These are phyloP conservation scores for Fusarium secorum DNA, from an alignment of 2,329 filamentous ascomycete species.

Conservation along the genomic window DNA sequence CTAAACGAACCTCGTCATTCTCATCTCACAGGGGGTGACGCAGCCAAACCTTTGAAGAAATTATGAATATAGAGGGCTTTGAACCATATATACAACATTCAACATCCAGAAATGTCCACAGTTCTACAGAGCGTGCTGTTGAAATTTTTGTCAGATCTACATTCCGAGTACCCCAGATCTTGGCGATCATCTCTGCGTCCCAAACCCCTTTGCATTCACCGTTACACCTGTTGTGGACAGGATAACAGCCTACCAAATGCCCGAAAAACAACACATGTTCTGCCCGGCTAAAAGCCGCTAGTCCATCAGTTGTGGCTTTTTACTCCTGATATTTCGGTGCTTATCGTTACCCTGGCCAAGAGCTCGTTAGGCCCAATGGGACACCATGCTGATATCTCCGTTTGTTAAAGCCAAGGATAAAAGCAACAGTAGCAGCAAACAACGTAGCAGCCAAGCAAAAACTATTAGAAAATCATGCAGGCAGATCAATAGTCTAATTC, in stretches of 20 bases:
- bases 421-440: neutral
- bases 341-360: neutral
- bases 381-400: neutral
- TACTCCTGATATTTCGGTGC: neutral
- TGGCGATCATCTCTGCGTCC: neutral
- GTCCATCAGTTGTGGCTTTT: neutral
- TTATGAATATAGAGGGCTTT: neutral
- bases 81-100: rapidly evolving
- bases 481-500: neutral
- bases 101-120: rapidly evolving
- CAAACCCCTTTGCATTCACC: neutral
- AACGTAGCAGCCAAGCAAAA: neutral
- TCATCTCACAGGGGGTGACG: neutral
- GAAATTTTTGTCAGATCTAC: too few species aligned
- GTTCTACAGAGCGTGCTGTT: rapidly evolving
- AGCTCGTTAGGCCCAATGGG: neutral
- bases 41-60: rapidly evolving
- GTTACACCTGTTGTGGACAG: neutral
- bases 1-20: neutral
- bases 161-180: neutral
- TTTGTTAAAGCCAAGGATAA: neutral
- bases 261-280: neutral
- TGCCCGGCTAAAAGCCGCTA: neutral
- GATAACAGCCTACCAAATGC: neutral
- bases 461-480: neutral